Base-by-base conservation (phyloP, 306 rosid species). In the Lathyrus sativus region DNA sequence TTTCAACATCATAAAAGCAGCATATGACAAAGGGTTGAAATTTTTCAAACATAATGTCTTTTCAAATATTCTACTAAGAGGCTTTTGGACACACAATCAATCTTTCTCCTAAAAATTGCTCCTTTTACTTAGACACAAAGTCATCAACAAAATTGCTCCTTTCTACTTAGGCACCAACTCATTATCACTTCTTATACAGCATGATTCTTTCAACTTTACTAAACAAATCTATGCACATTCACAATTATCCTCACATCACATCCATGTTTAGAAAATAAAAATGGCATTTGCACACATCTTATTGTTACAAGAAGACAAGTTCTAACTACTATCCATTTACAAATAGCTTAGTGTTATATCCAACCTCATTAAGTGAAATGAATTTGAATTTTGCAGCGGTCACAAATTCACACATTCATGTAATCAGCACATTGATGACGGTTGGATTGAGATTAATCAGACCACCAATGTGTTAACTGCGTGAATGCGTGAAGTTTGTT, bases 321-420 rank as follows among this genome's bases (percentile, higher is more conserved):
- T 75, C 79, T 73, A 75, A 76, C 85, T 76, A 71, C 69, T 74
- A 79, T 70, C 75, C 84, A 85, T 89, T 82, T 89, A 89, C 90
- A 89, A 68, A 78, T 72, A 82, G 78, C 58, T 69, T 65, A 79
- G 56, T 76, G 71, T 69, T 73, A 71, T 54, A 69, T 51, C 86
- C 80, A 82, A 74, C 74, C 81, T 63, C 75, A 45, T 43, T 15
- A 19, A 48, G 66, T 18, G 19, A 63, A 56, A 56, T 29, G 35
- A 31, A 53, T 53, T 53, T 56, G 14, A n/a, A 53, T 53, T 53
- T 53, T 11, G 59, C 33, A 10, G 5, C 14, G 7, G 35, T 53
- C n/a, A 11, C 14, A 53, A 22, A 24, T 46, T 14, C 53, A 14
- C 17, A 3, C 10, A 0, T 22, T 53, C 12, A 11, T n/a, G 3